Conservation (phyloP, 1,284 basidiomycete species). For the Ustanciosporium gigantosporum region DNA sequence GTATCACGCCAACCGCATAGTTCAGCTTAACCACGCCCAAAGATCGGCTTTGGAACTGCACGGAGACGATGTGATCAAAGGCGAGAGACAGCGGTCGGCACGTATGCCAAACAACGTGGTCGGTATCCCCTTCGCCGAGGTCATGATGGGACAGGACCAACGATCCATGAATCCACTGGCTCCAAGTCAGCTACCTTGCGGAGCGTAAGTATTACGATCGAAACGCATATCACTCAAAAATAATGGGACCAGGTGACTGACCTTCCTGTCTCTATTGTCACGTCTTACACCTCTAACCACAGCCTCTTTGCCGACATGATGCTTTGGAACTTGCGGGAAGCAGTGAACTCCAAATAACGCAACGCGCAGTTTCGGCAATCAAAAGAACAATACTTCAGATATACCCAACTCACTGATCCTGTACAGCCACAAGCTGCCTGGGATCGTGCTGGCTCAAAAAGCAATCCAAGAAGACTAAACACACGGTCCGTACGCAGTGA, state of each 20-base stretch:
- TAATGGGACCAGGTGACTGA: too few species aligned
- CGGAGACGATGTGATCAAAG: conserved; percentile 47
- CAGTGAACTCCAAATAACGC: conserved; percentile 7
- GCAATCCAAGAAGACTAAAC: too few species aligned
- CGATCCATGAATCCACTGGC: conserved; percentile 26
- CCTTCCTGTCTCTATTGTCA: too few species aligned
- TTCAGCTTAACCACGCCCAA: conserved; percentile 50
- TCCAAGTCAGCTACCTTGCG: conserved; percentile 31
- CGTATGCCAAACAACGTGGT: conserved; percentile 28
- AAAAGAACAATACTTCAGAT: too few species aligned
- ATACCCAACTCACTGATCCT: too few species aligned
- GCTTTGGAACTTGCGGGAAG: conserved; percentile 32
- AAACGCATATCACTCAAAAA: too few species aligned
- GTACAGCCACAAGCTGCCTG: too few species aligned
- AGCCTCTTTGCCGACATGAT: conserved; percentile 47
- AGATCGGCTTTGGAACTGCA: conserved; percentile 30
- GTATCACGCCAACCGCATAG: conserved; percentile 48
- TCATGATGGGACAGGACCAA: conserved; percentile 48
- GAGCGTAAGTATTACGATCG: too few species aligned
- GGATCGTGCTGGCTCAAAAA: too few species aligned
- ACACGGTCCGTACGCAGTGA: too few species aligned
- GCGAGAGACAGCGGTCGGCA: conserved; percentile 23
- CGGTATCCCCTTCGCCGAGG: conserved; percentile 23
- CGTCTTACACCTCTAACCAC: too few species aligned
- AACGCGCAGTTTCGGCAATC: too few species aligned